Evolutionary conservation across 257 asterid species (phyloP), one percentile per base, ranked within the genome.

Genomic region (Ehretia macrophylla): DNA sequence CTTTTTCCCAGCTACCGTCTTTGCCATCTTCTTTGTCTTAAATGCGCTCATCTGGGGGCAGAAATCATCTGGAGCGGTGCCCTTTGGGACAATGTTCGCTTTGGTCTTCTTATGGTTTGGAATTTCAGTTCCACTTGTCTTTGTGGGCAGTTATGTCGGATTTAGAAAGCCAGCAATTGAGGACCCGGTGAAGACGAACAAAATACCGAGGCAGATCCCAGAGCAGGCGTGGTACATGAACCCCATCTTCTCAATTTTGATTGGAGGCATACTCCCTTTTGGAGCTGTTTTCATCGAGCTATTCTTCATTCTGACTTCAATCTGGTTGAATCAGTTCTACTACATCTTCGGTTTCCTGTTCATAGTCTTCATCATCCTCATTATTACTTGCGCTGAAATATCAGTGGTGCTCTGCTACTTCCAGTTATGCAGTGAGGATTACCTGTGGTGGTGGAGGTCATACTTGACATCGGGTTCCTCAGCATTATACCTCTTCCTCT

Each of bases 361-460:
- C 82, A 77, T 85, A 10, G 96, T 88, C 10, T 81, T 88, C 68
- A 39, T 77, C 62, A 88, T 88, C 62, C 84, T 88, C 46, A 72
- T 88, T 14, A 62, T 88, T 74, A 88, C 96, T 3, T 88, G 95
- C 21, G 96, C 95, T 0, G 96, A 88, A 70, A 87, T 87, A 44
- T 73, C 87, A 0, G 47, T 87, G 14, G 91, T 87, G 44, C 85
- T 87, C 17, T 87, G 94, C 85, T 87, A 87, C 44, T 87, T 87
- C 89, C 96, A 87, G 62, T 68, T 87, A 8, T 80, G 95, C 77
- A 84, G 90, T 1, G 95, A 84, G 62, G 95, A 87, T 38, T 87
- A 87, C 49, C 69, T 70, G 3, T 87, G 95, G 95, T 87, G 95
- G 95, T 87, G 94, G 94, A 79, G 94, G 56, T 85, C 94, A 5